Conservation (phyloP, 148 eudicot genomes). For the Mesembryanthemum crystallinum region DNA sequence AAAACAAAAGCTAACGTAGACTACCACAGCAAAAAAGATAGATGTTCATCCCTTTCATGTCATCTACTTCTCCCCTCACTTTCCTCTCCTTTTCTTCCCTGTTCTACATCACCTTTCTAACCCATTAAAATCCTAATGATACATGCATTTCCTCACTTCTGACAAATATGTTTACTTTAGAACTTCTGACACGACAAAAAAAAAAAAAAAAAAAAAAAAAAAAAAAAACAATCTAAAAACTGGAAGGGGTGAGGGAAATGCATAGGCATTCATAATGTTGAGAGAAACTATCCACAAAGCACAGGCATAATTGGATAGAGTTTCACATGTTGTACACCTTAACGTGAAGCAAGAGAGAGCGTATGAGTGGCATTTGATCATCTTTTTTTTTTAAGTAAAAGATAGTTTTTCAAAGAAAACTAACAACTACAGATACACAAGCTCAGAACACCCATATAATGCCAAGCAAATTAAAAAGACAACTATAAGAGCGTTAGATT, state of each 20-base stretch:
- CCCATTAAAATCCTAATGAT: neutral
- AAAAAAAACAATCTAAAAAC: too few species aligned
- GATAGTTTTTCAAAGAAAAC: neutral
- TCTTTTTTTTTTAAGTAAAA: neutral
- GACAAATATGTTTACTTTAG: neutral
- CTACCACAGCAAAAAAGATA: neutral
- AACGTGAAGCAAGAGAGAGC: neutral
- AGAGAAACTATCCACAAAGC: slow-evolving; percentile 2
- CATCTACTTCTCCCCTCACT: neutral
- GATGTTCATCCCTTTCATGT: neutral
- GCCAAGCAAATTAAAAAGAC: neutral
- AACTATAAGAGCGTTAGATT: neutral
- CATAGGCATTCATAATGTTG: neutral
- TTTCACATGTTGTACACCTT: neutral
- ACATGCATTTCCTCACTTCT: neutral
- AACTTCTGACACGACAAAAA: neutral
- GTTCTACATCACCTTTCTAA: too few species aligned
- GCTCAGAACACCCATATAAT: neutral
- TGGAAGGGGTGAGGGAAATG: neutral
- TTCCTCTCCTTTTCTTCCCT: too few species aligned
- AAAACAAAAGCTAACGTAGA: neutral
- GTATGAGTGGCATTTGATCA: neutral
- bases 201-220: neutral
- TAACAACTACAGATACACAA: neutral
- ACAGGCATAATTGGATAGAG: neutral